Evolutionary conservation across 371 early-diverging fungal genomes (phyloP).

Genomic region (Enterocytospora artemiae): DNA sequence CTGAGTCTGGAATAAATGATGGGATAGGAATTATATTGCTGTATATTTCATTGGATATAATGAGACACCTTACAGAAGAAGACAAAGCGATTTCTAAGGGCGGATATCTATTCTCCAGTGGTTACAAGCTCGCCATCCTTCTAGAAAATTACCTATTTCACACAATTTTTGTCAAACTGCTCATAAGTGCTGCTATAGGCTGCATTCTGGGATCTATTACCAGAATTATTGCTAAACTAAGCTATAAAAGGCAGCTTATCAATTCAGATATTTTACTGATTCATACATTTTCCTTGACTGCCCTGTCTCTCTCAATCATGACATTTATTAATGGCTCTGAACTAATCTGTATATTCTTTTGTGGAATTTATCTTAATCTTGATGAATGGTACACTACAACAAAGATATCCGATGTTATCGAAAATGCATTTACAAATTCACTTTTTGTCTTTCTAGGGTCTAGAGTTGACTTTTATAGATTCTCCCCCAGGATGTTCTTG

Average conservation of each 20-base stretch:
- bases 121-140: not conserved
- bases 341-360: constrained; percentile 75
- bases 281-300: constrained; percentile 70
- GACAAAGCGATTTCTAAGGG: not conserved
- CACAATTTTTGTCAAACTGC: constrained; percentile 55
- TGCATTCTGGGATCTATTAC: constrained; percentile 64
- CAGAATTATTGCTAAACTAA: constrained; percentile 63
- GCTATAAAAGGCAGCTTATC: constrained; percentile 66
- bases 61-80: constrained; percentile 35
- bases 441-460: constrained; percentile 82
- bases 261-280: constrained; percentile 75
- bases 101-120: not conserved
- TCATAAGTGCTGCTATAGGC: constrained; percentile 69
- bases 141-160: constrained; percentile 37
- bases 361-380: constrained; percentile 71
- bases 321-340: constrained; percentile 70
- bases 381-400: constrained; percentile 74
- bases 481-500: constrained; percentile 63
- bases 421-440: constrained; percentile 70
- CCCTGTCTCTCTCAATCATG: constrained; percentile 67
- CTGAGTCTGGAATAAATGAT: constrained; percentile 62
- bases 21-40: constrained; percentile 74
- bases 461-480: constrained; percentile 64
- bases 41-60: constrained; percentile 60
- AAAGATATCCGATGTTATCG: constrained; percentile 75